These are phyloP conservation scores for Penicillium sumatraense DNA, from an alignment of 2,329 filamentous ascomycete species.

Conservation along the genomic window DNA sequence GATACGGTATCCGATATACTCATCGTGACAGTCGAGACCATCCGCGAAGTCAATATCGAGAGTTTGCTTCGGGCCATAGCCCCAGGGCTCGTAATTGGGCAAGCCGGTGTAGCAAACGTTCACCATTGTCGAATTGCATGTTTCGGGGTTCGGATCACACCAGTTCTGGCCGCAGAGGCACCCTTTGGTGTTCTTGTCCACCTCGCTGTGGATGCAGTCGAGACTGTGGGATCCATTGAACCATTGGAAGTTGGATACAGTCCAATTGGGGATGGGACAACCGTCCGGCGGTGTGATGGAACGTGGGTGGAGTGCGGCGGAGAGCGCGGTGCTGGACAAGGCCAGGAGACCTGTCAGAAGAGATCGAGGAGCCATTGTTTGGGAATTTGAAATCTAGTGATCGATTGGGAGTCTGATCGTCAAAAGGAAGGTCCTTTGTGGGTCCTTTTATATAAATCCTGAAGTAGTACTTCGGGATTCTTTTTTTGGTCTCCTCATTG, in stretches of 20 bases:
- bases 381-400: background rate
- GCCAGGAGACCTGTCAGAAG: slow-evolving; percentile 19
- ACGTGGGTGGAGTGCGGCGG: slow-evolving; percentile 10
- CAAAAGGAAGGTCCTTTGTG: background rate
- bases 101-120: slow-evolving; percentile 33
- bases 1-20: slow-evolving; percentile 35
- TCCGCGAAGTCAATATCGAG: slow-evolving; percentile 31
- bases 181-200: slow-evolving; percentile 27
- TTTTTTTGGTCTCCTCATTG: background rate
- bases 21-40: slow-evolving; percentile 30
- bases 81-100: slow-evolving; percentile 37
- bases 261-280: slow-evolving; percentile 35
- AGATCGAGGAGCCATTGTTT: slow-evolving; percentile 1
- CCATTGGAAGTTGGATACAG: slow-evolving; percentile 26
- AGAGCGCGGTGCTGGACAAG: slow-evolving; percentile 3
- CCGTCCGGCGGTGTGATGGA: slow-evolving; percentile 30
- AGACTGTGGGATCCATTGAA: slow-evolving; percentile 22
- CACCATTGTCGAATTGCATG: slow-evolving; percentile 31
- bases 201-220: slow-evolving; percentile 22
- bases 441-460: slow-evolving; percentile 1
- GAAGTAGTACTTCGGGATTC: no score
- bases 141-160: slow-evolving; percentile 29
- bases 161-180: slow-evolving; percentile 28
- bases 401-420: slow-evolving; percentile 2
- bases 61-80: slow-evolving; percentile 30